Evolutionary conservation across 2,329 filamentous ascomycete species (phyloP), one percentile per base, ranked within the genome.

Genomic region (Colletotrichum ledebouriae): DNA sequence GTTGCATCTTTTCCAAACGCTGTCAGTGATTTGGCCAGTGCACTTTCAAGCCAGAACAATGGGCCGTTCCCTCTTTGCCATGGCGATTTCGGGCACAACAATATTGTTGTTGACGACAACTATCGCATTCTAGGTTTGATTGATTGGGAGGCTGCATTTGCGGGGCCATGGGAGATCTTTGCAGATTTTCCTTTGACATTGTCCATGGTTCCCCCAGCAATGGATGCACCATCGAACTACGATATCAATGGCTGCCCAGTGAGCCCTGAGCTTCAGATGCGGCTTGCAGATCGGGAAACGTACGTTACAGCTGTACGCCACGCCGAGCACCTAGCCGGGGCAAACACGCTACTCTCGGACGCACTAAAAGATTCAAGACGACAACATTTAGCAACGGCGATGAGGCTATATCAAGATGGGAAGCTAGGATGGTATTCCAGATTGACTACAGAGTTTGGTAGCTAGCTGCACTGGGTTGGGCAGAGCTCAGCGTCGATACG

Each of bases 141-240:
- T 29, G 75, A 76, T 55, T 75, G 74, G 74, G 73, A 76, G 60
- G 33, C 71, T 13, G 70, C 67, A 7, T 59, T 55, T 6, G 67
- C 71, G 6, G 52, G 69, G 15, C 70, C 62, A 15, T 73, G 49
- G 59, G 59, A 62, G 41, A n/a, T 62, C 2, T 53, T 62, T 37
- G 47, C 37, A 29, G 59, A 53, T 44, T 53, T 53, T 44, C 59
- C 59, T 62, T 42, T 52, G 53, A 62, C 47, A 34, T 49, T 59
- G n/a, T 59, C 22, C 34, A 59, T 59, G 20, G 59, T 62, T 44
- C 59, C 17, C 17, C 47, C 12, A 55, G 39, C 22, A 4, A 53
- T 62, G 7, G 33, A 62, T 37, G 49, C 22, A 44, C 59, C 12
- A 29, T 53, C 25, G 49, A 62, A 62, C 44, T 62, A 62, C 59